phyloP scores from a whole-genome alignment of 2,329 filamentous ascomycete species.

The Penicillium sp. region DNA sequence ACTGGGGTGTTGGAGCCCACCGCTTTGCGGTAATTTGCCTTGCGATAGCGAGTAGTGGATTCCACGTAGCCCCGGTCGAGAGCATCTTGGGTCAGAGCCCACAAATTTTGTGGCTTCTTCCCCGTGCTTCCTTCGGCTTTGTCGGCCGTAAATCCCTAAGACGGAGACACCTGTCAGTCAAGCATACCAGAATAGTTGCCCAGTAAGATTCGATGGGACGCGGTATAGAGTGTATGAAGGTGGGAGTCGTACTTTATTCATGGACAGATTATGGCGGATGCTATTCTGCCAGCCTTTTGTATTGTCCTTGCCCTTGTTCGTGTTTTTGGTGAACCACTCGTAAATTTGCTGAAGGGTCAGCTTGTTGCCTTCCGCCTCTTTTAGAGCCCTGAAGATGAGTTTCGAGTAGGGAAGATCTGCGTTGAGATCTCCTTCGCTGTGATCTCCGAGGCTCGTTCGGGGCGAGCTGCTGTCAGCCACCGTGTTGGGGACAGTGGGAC shows the following conservation, averaged over 20 bases:
- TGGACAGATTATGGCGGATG: constrained; percentile 90
- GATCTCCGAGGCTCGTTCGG: constrained; percentile 13
- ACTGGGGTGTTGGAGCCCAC: constrained; percentile 36
- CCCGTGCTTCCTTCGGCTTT: constrained; percentile 46
- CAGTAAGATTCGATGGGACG: background rate
- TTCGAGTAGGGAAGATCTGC: constrained; percentile 70
- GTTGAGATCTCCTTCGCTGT: constrained; percentile 29
- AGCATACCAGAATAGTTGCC: background rate
- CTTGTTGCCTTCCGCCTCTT: constrained; percentile 59
- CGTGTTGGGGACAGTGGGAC: constrained; percentile 5
- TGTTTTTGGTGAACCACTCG: constrained; percentile 80
- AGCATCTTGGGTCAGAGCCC: constrained; percentile 70
- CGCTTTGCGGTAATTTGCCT: constrained; percentile 42
- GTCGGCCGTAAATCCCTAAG: constrained; percentile 50
- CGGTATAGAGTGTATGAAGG: background rate
- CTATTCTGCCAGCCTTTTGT: constrained; percentile 89
- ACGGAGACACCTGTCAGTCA: constrained; percentile 1
- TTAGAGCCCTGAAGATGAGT: constrained; percentile 72
- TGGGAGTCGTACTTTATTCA: constrained; percentile 71
- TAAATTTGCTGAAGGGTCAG: constrained; percentile 86
- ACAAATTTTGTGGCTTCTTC: constrained; percentile 64
- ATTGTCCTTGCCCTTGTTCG: constrained; percentile 62
- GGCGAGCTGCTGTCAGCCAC: constrained; percentile 23
- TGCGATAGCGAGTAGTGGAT: constrained; percentile 77
- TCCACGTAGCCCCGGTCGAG: constrained; percentile 64